Base-by-base conservation (phyloP, 1,139 yeast genomes). In the Yamadazyma buinensis region DNA sequence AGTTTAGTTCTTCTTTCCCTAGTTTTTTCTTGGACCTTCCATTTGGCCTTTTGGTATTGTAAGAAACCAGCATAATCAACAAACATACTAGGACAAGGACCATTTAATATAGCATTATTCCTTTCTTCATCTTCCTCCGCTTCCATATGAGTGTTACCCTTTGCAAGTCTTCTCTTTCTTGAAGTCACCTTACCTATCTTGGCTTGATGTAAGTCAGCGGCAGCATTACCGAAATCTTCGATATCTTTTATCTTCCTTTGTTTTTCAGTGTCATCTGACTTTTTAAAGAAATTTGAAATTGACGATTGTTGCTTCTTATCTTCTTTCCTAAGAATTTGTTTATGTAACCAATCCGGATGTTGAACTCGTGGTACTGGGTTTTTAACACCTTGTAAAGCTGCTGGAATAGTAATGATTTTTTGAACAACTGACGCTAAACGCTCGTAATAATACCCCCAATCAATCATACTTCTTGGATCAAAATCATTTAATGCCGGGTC, bases 321-420 rank as follows among this genome's bases (percentile, higher is more conserved):
- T 39, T 76, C 77, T 40, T 70, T 72, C 8, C 59, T 59, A 4
- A 72, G 67, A 37, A 92, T 77, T 42, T 74, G 74, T 48, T 72
- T 80, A 43, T 72, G 75, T 34, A 94, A 69, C 99, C 99, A 94
- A 24, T 84, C 95, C 0, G 99, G 99, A 52, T 92, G 97, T 7
- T 78, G 77, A 9, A 94, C 90, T 46, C 97, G 69, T 2, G 97
- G 97, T 31, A 94, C 97, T 0, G 99, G 99, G 51, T 94, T 94
- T n/a, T 70, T 62, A 11, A 92, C 77, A 36, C 79, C 77, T 63
- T 94, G 98, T 39, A 90, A 67, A 7, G 97, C 98, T 7, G 99
- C 99, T 3, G 99, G 99, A 48, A 94, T 92, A 0, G 97, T 84
- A 44, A 94, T 87, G 49, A 94, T 87, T 58, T 94, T 94, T 57